Evolutionary conservation across 1,139 yeast genomes (phyloP), one percentile per base, ranked within the genome.

Genomic region (Suhomyces bribrorum): DNA sequence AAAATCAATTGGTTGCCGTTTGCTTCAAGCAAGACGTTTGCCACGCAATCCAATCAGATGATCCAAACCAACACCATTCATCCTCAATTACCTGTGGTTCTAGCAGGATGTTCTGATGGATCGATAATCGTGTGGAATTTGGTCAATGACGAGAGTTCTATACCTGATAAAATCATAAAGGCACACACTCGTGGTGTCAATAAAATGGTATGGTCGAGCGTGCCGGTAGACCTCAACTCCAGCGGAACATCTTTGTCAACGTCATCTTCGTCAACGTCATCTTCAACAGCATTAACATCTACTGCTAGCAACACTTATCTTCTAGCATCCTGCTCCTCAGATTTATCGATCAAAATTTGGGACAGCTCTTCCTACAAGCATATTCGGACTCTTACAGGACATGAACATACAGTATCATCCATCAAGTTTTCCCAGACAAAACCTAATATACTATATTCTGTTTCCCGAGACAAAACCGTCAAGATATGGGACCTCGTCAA

Each of bases 371-470:
- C 68, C 14, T 77, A 77, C 50, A 71, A 73, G 32, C 81, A 83
- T 35, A 59, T 81, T 3, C 71, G 88, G 32, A 81, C 89, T 0
- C 64, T 90, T 14, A 66, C 81, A 1, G 97, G 97, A n/a, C 97
- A 90, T 61, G 95, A 89, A 46, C 96, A 89, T 59, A 81, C 94
- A 2, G 81, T 90, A 0, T 85, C 95, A 0, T 69, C 81, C 1
- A 66, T 87, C 9, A 65, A 69, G 17, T 84, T 86, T 57, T 66
- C 73, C 2, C 52, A 44, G 4, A 37, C 52, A 5, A 66, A 74
- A 23, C 72, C 76, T 2, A 53, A 59, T 18, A 48, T 61, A 1
- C 59, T 88, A 16, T 78, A 85, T 35, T 81, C 90, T 3, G 87
- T 83, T 14, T 86, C 96, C 3, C 70, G 97, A 44, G 97, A 90